Evolutionary conservation across 2,329 filamentous ascomycete genomes (phyloP).

Genomic region (Cladosporium sp.): DNA sequence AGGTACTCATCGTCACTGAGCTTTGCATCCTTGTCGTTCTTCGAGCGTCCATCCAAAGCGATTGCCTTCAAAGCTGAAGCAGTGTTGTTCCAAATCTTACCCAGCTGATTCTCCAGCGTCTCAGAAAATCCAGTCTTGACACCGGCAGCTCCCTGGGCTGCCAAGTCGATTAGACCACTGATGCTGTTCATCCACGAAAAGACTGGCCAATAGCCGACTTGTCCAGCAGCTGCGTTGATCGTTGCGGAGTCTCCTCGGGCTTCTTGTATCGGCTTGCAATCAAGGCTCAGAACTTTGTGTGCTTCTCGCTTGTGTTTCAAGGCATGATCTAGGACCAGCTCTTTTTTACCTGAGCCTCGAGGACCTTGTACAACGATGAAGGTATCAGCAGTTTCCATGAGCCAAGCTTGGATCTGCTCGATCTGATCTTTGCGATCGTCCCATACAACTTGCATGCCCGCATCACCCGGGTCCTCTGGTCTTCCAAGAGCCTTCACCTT

Average conservation of each 20-base stretch:
- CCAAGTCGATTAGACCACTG: conserved; percentile 85
- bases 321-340: conserved; percentile 80
- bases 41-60: conserved; percentile 63
- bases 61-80: conserved; percentile 73
- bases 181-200: conserved; percentile 97
- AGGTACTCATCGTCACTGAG: conserved; percentile 81
- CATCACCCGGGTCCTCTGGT: conserved; percentile 50
- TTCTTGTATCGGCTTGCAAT: conserved; percentile 91
- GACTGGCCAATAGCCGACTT: conserved; percentile 86
- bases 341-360: conserved; percentile 82
- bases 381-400: conserved; percentile 82
- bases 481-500: conserved; percentile 42
- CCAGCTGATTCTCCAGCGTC: conserved; percentile 80
- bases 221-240: conserved; percentile 71
- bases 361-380: conserved; percentile 94
- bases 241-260: conserved; percentile 81
- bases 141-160: conserved; percentile 87
- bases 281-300: conserved; percentile 74
- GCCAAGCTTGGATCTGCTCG: conserved; percentile 74
- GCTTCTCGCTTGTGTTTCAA: conserved; percentile 57
- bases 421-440: conserved; percentile 80
- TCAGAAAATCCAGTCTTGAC: conserved; percentile 94
- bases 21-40: conserved; percentile 66
- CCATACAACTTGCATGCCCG: conserved; percentile 76
- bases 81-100: conserved; percentile 84